A percentile compares a stretch with the other conserved stretches of the same genome.
Evolutionary conservation across 108 stramenopile genomes (phyloP).

Genomic region (Hondaea fermentalgiana): DNA sequence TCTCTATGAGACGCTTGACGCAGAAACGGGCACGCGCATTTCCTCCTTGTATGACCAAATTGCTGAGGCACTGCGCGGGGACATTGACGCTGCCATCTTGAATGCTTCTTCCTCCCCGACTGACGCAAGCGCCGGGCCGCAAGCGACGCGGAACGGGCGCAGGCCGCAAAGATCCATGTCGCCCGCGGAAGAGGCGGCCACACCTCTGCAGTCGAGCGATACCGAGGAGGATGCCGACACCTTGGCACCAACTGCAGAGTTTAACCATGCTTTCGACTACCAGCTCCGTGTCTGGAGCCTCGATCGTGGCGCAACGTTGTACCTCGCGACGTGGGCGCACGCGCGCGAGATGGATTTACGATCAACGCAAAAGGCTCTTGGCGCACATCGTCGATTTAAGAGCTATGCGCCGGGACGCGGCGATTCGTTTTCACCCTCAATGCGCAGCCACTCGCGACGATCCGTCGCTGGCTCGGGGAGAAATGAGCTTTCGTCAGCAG

Average conservation of each 20-base stretch:
- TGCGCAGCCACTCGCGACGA: no score
- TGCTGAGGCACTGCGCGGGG: not conserved
- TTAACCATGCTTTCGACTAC: not conserved
- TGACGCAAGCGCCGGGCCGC: not conserved
- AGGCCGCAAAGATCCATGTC: not conserved
- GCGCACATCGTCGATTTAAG: not conserved
- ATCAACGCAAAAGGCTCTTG: not conserved
- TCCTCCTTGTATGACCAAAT: not conserved
- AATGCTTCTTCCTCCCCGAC: not conserved
- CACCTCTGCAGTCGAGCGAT: not conserved
- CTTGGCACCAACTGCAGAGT: not conserved
- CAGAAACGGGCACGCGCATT: not conserved
- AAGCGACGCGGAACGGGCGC: no score
- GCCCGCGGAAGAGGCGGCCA: not conserved
- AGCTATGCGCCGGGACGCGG: not conserved
- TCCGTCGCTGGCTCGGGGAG: no score
- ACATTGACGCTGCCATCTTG: not conserved
- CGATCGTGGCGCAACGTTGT: not conserved
- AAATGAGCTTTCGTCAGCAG: no score
- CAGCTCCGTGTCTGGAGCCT: not conserved
- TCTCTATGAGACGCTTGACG: not conserved
- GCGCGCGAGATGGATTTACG: not conserved
- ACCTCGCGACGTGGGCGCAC: not conserved
- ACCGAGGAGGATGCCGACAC: not conserved
- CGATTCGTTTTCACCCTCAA: no score